Evolutionary conservation across 352 stramenopile species (phyloP).

Genomic region (Thalassiosira pacifica): DNA sequence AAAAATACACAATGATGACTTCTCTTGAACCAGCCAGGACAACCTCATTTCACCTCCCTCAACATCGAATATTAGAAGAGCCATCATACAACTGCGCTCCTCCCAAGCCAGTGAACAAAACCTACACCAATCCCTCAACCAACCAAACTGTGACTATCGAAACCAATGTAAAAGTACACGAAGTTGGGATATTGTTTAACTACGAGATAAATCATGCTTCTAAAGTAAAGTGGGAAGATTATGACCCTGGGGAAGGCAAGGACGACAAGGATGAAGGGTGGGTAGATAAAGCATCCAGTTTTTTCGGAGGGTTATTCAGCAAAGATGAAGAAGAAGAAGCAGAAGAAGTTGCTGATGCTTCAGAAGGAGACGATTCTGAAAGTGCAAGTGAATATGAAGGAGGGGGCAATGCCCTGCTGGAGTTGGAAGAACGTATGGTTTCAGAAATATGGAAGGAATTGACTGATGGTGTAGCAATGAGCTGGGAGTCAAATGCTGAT

Average conservation of each 20-base stretch:
- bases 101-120: slow-evolving; percentile 17
- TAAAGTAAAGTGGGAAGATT: slow-evolving; percentile 23
- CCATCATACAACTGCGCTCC: slow-evolving; percentile 22
- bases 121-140: slow-evolving; percentile 37
- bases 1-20: slow-evolving; percentile 17
- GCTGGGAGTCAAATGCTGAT: slow-evolving; percentile 31
- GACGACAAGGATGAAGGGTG: slow-evolving; percentile 7
- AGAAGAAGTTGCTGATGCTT: too few relatives aligned
- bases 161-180: slow-evolving; percentile 40
- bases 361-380: neutral
- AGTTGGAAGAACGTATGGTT: slow-evolving; percentile 46
- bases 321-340: slow-evolving; percentile 23
- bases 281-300: slow-evolving; percentile 13
- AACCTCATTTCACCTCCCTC: slow-evolving; percentile 19
- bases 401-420: neutral
- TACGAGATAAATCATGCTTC: slow-evolving; percentile 55
- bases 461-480: slow-evolving; percentile 45
- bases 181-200: slow-evolving; percentile 48
- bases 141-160: slow-evolving; percentile 42
- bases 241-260: neutral
- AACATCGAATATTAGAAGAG: slow-evolving; percentile 15
- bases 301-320: slow-evolving; percentile 45
- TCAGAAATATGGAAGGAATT: slow-evolving; percentile 37
- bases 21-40: neutral
- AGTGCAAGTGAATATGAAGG: neutral